Conservation (phyloP, 176 grass and related monocot genomes). For the Bolboschoenus planiculmis region DNA sequence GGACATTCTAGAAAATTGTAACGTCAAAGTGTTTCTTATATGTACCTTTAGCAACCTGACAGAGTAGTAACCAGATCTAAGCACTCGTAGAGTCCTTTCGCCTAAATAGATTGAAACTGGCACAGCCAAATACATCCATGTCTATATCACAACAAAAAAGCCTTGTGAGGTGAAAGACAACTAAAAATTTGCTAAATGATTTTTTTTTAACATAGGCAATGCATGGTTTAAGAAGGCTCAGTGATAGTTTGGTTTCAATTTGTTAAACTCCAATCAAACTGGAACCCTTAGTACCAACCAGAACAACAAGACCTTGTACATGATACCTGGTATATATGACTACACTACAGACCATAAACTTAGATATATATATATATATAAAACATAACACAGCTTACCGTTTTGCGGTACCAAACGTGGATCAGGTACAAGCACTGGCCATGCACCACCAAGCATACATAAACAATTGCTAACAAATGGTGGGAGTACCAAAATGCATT, state of each 20-base stretch:
- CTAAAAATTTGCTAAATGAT: not conserved
- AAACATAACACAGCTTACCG: slow-evolving; percentile 46
- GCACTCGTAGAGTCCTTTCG: slow-evolving; percentile 76
- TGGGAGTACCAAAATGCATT: slow-evolving; percentile 99
- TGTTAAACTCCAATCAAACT: not conserved
- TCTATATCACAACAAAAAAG: slow-evolving; percentile 51
- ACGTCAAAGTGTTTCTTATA: not conserved
- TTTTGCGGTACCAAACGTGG: slow-evolving; percentile 62
- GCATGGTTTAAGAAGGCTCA: not conserved
- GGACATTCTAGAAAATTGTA: not conserved
- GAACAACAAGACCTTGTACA: not conserved
- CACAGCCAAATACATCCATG: slow-evolving; percentile 97
- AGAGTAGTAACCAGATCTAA: slow-evolving; percentile 86
- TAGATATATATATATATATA: not conserved
- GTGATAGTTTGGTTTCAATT: not conserved
- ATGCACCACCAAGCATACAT: slow-evolving; percentile 79
- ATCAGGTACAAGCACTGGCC: slow-evolving; percentile 83
- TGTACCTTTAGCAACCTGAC: slow-evolving; percentile 79
- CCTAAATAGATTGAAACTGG: slow-evolving; percentile 81
- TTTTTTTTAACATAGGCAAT: not conserved
- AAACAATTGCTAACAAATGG: slow-evolving; percentile 84
- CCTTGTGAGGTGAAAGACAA: not conserved
- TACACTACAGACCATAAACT: not conserved
- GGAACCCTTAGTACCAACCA: not conserved
- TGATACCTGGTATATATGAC: not conserved